Conservation (phyloP, 2,329 filamentous ascomycete species). For the Tothia fuscella region DNA sequence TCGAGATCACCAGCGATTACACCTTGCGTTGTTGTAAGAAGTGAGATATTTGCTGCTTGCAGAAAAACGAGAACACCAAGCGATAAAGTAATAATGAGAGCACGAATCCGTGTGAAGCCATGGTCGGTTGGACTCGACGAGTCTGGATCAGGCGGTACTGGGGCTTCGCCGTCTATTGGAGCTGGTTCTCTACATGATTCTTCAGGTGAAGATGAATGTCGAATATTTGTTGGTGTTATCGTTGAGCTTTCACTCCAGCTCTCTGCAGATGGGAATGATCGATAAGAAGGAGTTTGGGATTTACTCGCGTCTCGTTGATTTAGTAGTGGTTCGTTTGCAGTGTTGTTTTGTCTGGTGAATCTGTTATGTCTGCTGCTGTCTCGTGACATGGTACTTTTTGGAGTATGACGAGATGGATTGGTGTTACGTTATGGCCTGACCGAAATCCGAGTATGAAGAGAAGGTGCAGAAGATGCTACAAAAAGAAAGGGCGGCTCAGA, state of each 20-base stretch:
- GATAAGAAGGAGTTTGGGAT: conserved; percentile 6
- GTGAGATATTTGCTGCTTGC: conserved; percentile 58
- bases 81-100: background rate
- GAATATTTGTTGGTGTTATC: background rate
- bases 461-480: no score
- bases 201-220: background rate
- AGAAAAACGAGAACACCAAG: conserved; percentile 4
- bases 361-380: no score
- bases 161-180: background rate
- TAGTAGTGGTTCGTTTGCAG: no score
- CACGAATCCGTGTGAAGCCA: conserved; percentile 2
- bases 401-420: no score
- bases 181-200: background rate
- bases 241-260: conserved; percentile 8
- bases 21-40: conserved; percentile 71
- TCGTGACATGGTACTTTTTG: no score
- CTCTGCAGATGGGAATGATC: conserved; percentile 8
- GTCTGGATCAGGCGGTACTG: no score
- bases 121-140: no score
- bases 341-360: no score
- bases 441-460: no score
- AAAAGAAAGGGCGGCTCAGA: no score
- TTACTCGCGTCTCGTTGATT: no score
- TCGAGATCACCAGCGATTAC: conserved; percentile 63
- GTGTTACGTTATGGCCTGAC: no score